A percentile compares a stretch with the other conserved stretches of the same genome.
phyloP scores from a whole-genome alignment of 495 filamentous ascomycete genomes.

The Neurospora sp. region DNA sequence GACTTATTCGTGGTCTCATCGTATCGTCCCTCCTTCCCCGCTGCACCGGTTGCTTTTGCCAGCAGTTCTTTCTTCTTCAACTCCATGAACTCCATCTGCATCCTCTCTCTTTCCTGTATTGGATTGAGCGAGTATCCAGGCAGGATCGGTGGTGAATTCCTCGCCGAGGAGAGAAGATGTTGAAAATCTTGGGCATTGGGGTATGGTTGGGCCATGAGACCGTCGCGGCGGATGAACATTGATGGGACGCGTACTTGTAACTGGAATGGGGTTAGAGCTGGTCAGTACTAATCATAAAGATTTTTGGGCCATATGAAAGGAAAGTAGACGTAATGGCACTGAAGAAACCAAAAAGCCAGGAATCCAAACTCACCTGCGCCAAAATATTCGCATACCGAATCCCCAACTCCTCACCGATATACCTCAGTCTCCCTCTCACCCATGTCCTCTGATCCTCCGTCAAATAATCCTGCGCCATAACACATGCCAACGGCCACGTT shows the following conservation, averaged over 20 bases:
- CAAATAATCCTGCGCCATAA: conserved; percentile 36
- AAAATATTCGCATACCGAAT: conserved; percentile 40
- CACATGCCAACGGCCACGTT: conserved; percentile 32
- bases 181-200: conserved; percentile 24
- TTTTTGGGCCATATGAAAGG: background rate
- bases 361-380: conserved; percentile 20
- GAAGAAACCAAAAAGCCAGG: background rate
- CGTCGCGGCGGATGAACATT: conserved; percentile 43
- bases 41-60: conserved; percentile 19
- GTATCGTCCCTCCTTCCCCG: conserved; percentile 7
- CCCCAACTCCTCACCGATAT: conserved; percentile 37
- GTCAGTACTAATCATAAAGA: background rate
- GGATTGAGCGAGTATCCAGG: conserved; percentile 21
- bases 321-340: background rate
- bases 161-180: conserved; percentile 16
- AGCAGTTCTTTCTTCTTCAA: conserved; percentile 25
- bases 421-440: conserved; percentile 33
- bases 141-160: conserved; percentile 5
- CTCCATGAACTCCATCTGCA: conserved; percentile 30
- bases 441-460: conserved; percentile 40
- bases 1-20: conserved; percentile 19
- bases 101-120: conserved; percentile 27
- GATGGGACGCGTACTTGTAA: conserved; percentile 40
- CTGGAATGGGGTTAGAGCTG: conserved; percentile 6
- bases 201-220: conserved; percentile 24